Conservation (phyloP, 352 stramenopile species). For the Pythium biforme region DNA sequence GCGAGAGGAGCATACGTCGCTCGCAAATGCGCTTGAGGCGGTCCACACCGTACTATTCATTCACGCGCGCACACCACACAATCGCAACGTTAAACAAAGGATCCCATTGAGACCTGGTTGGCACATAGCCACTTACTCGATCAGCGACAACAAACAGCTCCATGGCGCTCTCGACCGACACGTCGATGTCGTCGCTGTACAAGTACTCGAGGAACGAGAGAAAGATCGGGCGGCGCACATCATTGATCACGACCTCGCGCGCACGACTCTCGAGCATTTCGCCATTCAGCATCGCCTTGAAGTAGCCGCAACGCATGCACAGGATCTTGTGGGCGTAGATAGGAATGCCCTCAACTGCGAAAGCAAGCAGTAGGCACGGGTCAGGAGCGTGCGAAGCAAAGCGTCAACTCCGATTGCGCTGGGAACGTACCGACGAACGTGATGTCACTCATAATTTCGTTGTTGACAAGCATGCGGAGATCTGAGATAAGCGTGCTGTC, state of each 20-base stretch:
- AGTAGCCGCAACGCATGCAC: constrained; percentile 94
- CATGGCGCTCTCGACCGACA: constrained; percentile 90
- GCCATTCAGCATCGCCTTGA: constrained; percentile 89
- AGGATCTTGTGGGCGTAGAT: constrained; percentile 92
- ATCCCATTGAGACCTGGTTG: not conserved
- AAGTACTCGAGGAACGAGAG: constrained; percentile 95
- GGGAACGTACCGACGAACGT: constrained; percentile 72
- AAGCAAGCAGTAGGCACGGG: not conserved
- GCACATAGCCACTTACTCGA: constrained; percentile 39
- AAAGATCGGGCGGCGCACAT: constrained; percentile 91
- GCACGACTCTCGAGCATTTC: constrained; percentile 91
- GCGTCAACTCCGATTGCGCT: not conserved
- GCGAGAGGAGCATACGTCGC: constrained; percentile 93
- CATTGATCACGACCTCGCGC: constrained; percentile 90
- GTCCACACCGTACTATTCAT: constrained; percentile 72
- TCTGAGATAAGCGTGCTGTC: constrained; percentile 78
- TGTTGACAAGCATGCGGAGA: constrained; percentile 76
- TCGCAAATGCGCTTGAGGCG: constrained; percentile 94
- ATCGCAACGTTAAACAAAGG: not conserved
- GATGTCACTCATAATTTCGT: constrained; percentile 86
- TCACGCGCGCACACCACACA: not conserved
- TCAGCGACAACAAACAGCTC: constrained; percentile 94
- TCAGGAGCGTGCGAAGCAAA: not conserved
- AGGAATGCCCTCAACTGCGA: constrained; percentile 78
- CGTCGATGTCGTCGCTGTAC: constrained; percentile 94